These are phyloP conservation scores for Globisporangium orthogonon DNA, from an alignment of 352 stramenopile genomes.

Conservation along the genomic window DNA sequence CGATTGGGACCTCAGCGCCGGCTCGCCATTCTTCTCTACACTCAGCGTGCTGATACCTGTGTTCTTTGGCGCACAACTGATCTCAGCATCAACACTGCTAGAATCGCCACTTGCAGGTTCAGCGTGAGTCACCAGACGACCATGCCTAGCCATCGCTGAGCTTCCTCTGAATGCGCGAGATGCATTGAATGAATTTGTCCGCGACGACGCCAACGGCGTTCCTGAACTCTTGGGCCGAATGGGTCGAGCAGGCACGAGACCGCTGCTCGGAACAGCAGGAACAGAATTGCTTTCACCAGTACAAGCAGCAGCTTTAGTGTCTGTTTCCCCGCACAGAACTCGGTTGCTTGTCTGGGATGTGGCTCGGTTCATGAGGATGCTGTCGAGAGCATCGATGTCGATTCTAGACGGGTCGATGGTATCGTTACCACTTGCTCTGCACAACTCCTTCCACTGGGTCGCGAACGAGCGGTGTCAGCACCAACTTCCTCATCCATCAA, in stretches of 20 bases:
- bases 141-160: not conserved
- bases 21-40: not conserved
- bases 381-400: conserved; percentile 61
- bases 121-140: not conserved
- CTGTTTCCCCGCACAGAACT: not conserved
- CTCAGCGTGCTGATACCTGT: not conserved
- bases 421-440: conserved; percentile 13
- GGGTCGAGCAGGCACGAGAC: conserved; percentile 8
- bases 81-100: not conserved
- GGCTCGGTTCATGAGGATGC: conserved; percentile 23
- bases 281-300: not conserved
- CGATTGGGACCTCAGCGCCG: not conserved
- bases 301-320: not conserved
- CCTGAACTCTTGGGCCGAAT: conserved; percentile 25
- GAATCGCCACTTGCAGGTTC: not conserved
- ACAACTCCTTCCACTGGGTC: conserved; percentile 33
- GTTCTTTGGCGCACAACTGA: not conserved
- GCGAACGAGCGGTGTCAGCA: not conserved
- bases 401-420: conserved; percentile 17
- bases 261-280: not conserved
- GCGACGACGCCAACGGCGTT: conserved; percentile 13
- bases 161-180: conserved; percentile 15
- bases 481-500: not conserved
- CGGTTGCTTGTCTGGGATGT: not conserved
- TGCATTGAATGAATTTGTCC: conserved; percentile 2